Conservation (phyloP, 192 early-diverging fungal genomes). For the Coemansia sp. region DNA sequence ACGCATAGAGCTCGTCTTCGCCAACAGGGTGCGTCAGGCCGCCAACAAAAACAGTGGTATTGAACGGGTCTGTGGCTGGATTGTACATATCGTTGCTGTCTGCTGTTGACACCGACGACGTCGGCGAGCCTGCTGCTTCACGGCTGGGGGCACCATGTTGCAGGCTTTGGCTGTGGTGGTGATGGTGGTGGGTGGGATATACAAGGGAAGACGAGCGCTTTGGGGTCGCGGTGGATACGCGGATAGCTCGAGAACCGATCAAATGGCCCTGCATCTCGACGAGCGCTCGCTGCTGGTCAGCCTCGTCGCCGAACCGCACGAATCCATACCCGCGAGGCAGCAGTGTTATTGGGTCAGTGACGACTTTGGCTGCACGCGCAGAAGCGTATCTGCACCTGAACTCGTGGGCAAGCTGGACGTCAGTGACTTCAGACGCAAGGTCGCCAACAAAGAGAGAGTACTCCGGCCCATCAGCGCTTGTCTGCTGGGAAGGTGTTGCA, state of each 20-base stretch:
- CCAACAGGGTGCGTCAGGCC: slow-evolving; percentile 79
- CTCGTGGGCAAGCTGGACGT: slow-evolving; percentile 63
- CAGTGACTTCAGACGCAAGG: slow-evolving; percentile 85
- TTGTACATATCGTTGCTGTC: slow-evolving; percentile 47
- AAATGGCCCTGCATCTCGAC: slow-evolving; percentile 86
- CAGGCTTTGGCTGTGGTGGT: slow-evolving; percentile 16
- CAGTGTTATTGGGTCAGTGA: slow-evolving; percentile 81
- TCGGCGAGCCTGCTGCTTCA: slow-evolving; percentile 31
- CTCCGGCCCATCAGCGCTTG: slow-evolving; percentile 64
- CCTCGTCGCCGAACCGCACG: slow-evolving; percentile 85
- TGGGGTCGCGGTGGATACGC: slow-evolving; percentile 82
- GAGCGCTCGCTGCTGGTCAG: slow-evolving; percentile 86
- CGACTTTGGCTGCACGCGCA: slow-evolving; percentile 90
- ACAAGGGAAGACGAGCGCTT: slow-evolving; percentile 44
- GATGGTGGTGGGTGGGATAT: slow-evolving; percentile 22
- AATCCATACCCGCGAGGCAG: slow-evolving; percentile 92
- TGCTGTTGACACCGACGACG: slow-evolving; percentile 30
- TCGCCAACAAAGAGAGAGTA: slow-evolving; percentile 97
- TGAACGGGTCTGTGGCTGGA: slow-evolving; percentile 72
- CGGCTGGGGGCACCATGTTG: slow-evolving; percentile 10
- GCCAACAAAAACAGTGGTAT: slow-evolving; percentile 98
- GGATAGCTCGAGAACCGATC: slow-evolving; percentile 83
- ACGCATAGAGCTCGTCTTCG: slow-evolving; percentile 82
- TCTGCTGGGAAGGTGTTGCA: neutral
- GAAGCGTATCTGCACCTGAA: slow-evolving; percentile 85